Percentiles rank a stretch among this genome's conserved stretches.
Conservation (phyloP, 2,329 filamentous ascomycete species). For the Davidsoniella eucalypti region DNA sequence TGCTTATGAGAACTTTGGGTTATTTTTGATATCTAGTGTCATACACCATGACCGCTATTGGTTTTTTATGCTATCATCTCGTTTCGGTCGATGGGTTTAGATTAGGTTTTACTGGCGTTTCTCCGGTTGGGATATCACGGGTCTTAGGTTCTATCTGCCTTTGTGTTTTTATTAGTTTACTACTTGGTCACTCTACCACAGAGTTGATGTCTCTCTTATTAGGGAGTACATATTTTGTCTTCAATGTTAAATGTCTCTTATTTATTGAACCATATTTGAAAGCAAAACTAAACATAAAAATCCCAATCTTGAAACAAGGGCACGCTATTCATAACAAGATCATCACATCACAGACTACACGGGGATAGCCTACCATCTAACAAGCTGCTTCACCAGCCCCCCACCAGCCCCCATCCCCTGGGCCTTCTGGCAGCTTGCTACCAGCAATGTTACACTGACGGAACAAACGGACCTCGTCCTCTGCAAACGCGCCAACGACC, state of each 20-base stretch:
- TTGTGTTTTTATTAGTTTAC: not conserved
- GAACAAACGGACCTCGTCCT: conserved; percentile 59
- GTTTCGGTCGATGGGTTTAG: no score
- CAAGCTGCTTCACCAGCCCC: not conserved
- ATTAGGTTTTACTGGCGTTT: not conserved
- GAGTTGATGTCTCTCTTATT: not conserved
- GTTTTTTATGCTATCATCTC: no score
- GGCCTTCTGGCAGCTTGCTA: conserved; percentile 38
- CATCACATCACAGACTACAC: not conserved
- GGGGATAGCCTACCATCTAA: not conserved
- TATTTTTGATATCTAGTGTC: no score
- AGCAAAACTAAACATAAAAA: not conserved
- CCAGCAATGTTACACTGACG: conserved; percentile 67
- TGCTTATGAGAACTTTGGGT: no score
- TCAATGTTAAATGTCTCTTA: not conserved
- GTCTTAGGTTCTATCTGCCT: not conserved
- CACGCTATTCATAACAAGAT: not conserved
- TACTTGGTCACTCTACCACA: no score
- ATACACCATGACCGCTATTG: no score
- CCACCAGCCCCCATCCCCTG: no score
- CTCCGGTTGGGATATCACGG: not conserved
- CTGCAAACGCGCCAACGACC: conserved; percentile 57
- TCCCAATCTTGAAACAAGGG: no score
- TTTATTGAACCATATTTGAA: no score
- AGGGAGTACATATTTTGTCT: no score